Conservation (phyloP, 225 moss, liverwort and hornwort genomes). For the Asterella californica region DNA sequence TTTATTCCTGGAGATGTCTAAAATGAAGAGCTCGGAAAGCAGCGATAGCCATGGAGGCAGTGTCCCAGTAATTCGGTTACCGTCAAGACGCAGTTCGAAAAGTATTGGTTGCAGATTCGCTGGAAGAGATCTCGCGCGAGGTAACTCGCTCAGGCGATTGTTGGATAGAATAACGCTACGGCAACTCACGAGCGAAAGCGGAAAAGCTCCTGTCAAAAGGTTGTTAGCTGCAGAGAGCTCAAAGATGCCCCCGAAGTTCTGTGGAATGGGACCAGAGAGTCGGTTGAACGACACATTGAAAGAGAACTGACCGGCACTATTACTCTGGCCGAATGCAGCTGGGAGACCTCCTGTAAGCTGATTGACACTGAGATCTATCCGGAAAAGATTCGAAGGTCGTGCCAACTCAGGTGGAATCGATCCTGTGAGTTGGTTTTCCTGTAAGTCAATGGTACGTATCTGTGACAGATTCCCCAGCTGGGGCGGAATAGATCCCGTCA, state of each 20-base stretch:
- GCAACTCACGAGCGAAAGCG: conserved; percentile 1
- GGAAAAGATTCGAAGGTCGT: not conserved
- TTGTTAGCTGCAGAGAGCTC: not conserved
- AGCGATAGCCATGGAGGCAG: conserved; percentile 9
- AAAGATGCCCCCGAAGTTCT: not conserved
- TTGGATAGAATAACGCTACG: not conserved
- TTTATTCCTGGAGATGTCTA: conserved; percentile 2
- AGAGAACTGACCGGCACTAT: not conserved
- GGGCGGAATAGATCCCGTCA: not conserved
- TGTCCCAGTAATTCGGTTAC: not conserved
- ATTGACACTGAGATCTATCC: not conserved
- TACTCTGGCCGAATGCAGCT: not conserved
- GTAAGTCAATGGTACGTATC: not conserved
- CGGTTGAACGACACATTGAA: conserved; percentile 15
- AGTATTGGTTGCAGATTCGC: not conserved
- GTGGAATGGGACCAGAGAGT: conserved; percentile 10
- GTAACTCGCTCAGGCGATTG: conserved; percentile 1
- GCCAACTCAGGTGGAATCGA: conserved; percentile 1
- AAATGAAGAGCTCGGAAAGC: conserved; percentile 1
- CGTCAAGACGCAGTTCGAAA: not conserved
- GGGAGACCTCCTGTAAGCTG: not conserved
- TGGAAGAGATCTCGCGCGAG: not conserved
- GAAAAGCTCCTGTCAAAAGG: not conserved
- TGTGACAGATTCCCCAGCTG: not conserved
- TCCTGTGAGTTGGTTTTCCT: not conserved